Evolutionary conservation across 2,329 filamentous ascomycete species (phyloP), one percentile per base, ranked within the genome.

Genomic region (Teratosphaeria nubilosa): DNA sequence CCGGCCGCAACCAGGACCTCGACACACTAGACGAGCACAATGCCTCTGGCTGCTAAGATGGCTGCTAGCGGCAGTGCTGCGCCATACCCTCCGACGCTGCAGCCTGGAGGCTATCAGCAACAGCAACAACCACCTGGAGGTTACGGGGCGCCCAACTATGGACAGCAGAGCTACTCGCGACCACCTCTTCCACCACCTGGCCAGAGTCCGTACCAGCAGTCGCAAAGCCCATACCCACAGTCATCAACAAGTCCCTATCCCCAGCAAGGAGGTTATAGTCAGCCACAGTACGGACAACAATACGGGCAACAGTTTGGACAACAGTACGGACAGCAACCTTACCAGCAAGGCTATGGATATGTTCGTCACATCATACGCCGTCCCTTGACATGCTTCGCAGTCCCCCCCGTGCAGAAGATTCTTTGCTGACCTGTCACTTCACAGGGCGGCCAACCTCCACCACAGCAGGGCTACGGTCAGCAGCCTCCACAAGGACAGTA

Each of bases 81-180:
- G 60, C 70, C 72, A 41, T 73, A 75, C 59, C 76, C 77, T 56
- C 72, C 75, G 53, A 75, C 75, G 58, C 70, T 75, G 50, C 75
- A 74, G 58, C 69, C 72, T 10, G 65, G 62, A 27, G 61, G 57
- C 63, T 73, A 22, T 25, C 54, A n/a, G 30, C 27, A 54, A 57
- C 57, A 64, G 37, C 62, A 64, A 37, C 53, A 37, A 34, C 58
- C 4, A 32, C 31, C 32, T 5, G 56, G 56, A 25, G 25, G n/a
- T 16, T 55, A 55, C 53, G 53, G 53, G 5, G 51, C 31, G 13
- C 22, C 25, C 7, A 1, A 30, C 13, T 41, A 41, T 41, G 54
- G 54, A 30, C 25, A 27, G 37, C 54, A 56, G 24, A n/a, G 13
- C 41, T 79, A 79, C 68, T 70, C 68, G 56, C 69, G 74, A 59